These are phyloP conservation scores for Nigrograna mackinnonii DNA, from an alignment of 2,329 filamentous ascomycete species.

Conservation along the genomic window DNA sequence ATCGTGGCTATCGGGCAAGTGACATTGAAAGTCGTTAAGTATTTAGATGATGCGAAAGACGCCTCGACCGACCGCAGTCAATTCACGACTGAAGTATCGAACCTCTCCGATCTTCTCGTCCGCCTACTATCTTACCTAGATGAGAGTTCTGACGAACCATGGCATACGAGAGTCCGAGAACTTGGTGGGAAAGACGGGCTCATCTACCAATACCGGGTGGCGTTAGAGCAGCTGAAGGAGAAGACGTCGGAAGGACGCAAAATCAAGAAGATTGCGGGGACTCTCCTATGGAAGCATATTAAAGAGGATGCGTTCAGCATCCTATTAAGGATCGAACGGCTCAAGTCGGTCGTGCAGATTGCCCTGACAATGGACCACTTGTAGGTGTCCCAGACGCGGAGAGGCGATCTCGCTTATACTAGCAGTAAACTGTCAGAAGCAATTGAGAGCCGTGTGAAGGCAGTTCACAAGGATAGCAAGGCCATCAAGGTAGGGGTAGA, in stretches of 20 bases:
- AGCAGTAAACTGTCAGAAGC: background rate
- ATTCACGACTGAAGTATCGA: constrained; percentile 18
- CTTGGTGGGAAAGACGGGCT: background rate
- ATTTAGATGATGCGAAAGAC: constrained; percentile 23
- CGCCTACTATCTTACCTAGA: too few species aligned
- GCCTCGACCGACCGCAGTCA: constrained; percentile 20
- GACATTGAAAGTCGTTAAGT: constrained; percentile 14
- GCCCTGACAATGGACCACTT: background rate
- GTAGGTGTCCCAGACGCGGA: background rate
- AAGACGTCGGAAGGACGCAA: background rate
- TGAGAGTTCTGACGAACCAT: background rate
- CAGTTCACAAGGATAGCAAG: background rate
- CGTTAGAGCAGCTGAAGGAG: background rate
- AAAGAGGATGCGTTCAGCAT: background rate
- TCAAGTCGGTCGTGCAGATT: background rate
- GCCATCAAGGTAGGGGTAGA: background rate
- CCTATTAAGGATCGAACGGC: background rate
- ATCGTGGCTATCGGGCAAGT: constrained; percentile 22
- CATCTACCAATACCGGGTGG: background rate
- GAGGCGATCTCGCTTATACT: background rate
- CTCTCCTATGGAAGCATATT: background rate
- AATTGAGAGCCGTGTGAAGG: background rate
- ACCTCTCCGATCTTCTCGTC: constrained; percentile 21
- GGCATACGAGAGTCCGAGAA: background rate
- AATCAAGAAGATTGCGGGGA: background rate